phyloP scores from a whole-genome alignment of 2,329 filamentous ascomycete species.

The Pezicula neosporulosa region DNA sequence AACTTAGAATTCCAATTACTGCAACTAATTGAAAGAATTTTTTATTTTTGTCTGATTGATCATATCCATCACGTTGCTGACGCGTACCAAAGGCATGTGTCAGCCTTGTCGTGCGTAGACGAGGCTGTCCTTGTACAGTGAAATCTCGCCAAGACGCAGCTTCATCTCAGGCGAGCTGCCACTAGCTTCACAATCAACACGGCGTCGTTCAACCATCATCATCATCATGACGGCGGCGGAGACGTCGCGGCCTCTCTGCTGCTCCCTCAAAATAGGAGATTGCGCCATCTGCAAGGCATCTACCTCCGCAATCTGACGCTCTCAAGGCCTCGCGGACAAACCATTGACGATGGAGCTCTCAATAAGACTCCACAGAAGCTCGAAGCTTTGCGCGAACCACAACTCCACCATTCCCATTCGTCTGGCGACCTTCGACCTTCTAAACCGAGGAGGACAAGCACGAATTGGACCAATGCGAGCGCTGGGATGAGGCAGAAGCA shows the following conservation, averaged over 20 bases:
- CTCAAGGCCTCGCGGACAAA: slow-evolving; percentile 49
- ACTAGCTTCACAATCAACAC: no score
- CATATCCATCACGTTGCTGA: no score
- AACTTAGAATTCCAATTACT: no score
- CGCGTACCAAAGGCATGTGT: no score
- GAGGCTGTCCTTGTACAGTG: no score
- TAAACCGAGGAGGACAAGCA: slow-evolving; percentile 51
- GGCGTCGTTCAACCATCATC: slow-evolving; percentile 5
- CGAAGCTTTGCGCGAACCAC: slow-evolving; percentile 40
- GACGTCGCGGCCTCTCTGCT: slow-evolving; percentile 42
- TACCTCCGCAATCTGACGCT: slow-evolving; percentile 84
- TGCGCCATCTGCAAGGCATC: slow-evolving; percentile 84
- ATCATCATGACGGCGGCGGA: slow-evolving; percentile 24
- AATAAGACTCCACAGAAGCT: slow-evolving; percentile 65
- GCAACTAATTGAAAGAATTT: no score
- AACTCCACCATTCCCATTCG: slow-evolving; percentile 53
- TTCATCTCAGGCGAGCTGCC: no score
- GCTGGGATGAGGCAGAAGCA: slow-evolving; percentile 65
- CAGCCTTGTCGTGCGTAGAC: no score
- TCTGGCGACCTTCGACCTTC: slow-evolving; percentile 44
- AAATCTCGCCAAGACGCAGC: no score
- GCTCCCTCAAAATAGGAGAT: slow-evolving; percentile 74
- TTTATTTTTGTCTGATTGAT: no score
- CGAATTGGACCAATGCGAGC: slow-evolving; percentile 60
- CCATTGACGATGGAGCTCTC: slow-evolving; percentile 74